Evolutionary conservation across 2,329 filamentous ascomycete species (phyloP), one percentile per base, ranked within the genome.

Genomic region (Aspergillus aculeatinus): DNA sequence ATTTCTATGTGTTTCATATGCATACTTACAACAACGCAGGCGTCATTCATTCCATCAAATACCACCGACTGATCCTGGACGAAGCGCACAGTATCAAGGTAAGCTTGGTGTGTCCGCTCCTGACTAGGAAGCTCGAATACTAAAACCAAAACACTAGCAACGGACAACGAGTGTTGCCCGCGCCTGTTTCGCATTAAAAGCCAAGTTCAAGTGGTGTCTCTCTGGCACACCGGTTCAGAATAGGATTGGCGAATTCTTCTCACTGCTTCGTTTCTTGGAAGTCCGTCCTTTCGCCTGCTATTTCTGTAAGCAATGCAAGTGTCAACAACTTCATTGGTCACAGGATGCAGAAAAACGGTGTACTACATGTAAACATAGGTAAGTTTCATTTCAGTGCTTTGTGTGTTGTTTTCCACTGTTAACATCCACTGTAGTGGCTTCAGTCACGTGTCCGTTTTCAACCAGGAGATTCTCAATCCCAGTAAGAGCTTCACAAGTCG

Each of bases 171-270:
- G 93, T 79, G 95, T 95, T 12, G 95, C 95, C 23, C 96, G 91
- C 76, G 94, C 95, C 47, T 98, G 94, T 74, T 98, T 98, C 73
- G 92, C 93, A 1, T 81, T 99, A 48, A 88, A 92, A 61, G 90
- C 90, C 19, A 87, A 85, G 19, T 96, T 95, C 77, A 96, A 96
- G 68, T 98, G 95, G 92, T 99, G 95, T 73, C 82, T 99, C 60
- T 95, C 91, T 16, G 95, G 95, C 9, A 99, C 95, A 1, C 95
- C 95, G 0, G 86, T 99, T 1, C 95, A 99, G 75, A 99, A 98
- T 72, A 89, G 94, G 56, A 98, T 98, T 65, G 94, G 95, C 70
- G 94, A 98, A 74, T 96, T 97, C 75, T 97, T 98, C 77, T 98
- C 94, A 0, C 81, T 98, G 23, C 82, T 99, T 58, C 89, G 95